Base-by-base conservation (phyloP, 768 basidiomycete genomes). In the Cyclocybe cylindracea region DNA sequence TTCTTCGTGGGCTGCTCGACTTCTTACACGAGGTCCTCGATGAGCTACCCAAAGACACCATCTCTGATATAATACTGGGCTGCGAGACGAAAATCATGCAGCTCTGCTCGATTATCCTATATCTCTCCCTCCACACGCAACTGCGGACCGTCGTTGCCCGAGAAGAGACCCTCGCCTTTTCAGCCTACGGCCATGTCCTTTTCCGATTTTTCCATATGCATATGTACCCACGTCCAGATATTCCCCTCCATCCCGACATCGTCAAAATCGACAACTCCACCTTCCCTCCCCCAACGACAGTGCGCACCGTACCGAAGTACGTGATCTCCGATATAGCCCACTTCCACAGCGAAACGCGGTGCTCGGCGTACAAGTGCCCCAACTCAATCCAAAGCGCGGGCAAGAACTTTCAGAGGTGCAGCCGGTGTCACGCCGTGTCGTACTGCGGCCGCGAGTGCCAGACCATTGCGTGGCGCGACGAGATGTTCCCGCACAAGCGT, bases 121-220 rank as follows among this genome's bases (percentile, higher is more conserved):
- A 50, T 41, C 43, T 50, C 36, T 19, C 33, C 10, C 13, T 2
- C 11, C 47, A 50, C 16, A 34, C 44, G n/a, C n/a, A 16, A 11
- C 11, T 36, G 37, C 39, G 38, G 7, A 10, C 31, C 11, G n/a
- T 31, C 19, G 32, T 32, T 36, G 32, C 16, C n/a, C 32, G 10
- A 10, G 9, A 18, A 10, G 39, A 34, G 18, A 42, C 41, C 18
- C 24, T 24, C 6, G 16, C 33, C 6, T 5, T 9, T 9, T 39
- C 24, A 11, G 3, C 33, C 4, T 32, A 36, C 11, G 51, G 43
- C 16, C 47, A 46, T 14, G 8, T 31, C 14, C 18, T 57, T 2
- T 57, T 49, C 42, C 51, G 56, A 14, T 57, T 53, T 24, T 57
- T 53, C 34, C 47, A 57, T 46, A 57, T 57, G 51, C 56, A 53